Conservation (phyloP, 768 basidiomycete species). For the Termitomyces sp. region DNA sequence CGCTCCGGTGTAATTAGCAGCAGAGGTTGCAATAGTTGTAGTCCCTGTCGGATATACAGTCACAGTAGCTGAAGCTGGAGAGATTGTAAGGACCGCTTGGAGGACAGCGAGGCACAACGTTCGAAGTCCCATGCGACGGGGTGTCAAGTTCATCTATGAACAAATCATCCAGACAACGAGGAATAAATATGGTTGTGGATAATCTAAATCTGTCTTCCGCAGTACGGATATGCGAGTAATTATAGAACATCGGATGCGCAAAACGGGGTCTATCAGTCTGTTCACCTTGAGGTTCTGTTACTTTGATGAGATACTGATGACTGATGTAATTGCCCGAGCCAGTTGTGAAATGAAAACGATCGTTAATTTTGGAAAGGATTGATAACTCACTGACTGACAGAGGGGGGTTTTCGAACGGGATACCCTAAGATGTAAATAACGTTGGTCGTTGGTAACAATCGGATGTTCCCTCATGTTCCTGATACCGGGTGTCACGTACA, state of each 20-base stretch:
- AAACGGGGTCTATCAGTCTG: background rate
- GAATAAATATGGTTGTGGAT: background rate
- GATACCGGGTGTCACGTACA: background rate
- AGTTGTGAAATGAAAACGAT: background rate
- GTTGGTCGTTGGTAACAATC: background rate
- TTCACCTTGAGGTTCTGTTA: background rate
- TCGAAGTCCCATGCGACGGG: background rate
- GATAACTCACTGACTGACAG: background rate
- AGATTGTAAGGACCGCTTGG: conserved; percentile 5
- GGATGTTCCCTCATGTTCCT: background rate
- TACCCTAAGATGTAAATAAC: too few relatives aligned
- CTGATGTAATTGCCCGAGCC: too few relatives aligned
- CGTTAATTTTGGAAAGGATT: background rate
- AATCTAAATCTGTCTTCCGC: background rate
- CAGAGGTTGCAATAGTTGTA: conserved; percentile 21
- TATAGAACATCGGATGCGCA: background rate
- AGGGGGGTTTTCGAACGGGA: background rate
- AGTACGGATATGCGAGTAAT: background rate
- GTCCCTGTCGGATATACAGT: conserved; percentile 30
- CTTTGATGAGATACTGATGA: background rate
- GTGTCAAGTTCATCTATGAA: background rate
- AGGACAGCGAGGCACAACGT: conserved; percentile 7
- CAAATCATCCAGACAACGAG: background rate
- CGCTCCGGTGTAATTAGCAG: conserved; percentile 41
- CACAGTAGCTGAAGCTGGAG: too few relatives aligned